These are phyloP conservation scores for Coemansia sp. DNA, from an alignment of 192 early-diverging fungal genomes.

Conservation along the genomic window DNA sequence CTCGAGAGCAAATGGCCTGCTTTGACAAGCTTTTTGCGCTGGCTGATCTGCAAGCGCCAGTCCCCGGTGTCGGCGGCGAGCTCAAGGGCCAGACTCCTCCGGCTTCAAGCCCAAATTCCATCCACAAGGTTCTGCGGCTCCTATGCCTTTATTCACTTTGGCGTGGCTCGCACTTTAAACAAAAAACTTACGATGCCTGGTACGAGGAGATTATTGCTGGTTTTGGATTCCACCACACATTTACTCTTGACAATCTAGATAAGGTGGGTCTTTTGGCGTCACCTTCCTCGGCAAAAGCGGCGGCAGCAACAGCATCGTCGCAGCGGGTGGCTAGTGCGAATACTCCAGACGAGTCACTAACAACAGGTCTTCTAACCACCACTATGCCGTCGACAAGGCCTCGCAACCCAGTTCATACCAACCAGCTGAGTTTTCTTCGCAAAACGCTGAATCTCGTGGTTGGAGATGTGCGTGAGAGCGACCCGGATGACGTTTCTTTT, in stretches of 20 bases:
- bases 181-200: conserved; percentile 80
- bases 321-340: conserved; percentile 1
- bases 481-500: conserved; percentile 85
- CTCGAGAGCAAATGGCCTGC: conserved; percentile 26
- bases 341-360: not conserved
- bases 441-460: conserved; percentile 76
- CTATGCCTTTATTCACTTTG: conserved; percentile 83
- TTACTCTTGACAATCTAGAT: conserved; percentile 80
- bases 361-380: conserved; percentile 17
- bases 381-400: conserved; percentile 28
- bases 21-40: conserved; percentile 88
- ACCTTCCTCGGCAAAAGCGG: conserved; percentile 34
- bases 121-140: conserved; percentile 72
- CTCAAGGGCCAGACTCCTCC: conserved; percentile 14
- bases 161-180: conserved; percentile 74
- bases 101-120: conserved; percentile 26
- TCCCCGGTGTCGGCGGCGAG: conserved; percentile 45
- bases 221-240: conserved; percentile 87
- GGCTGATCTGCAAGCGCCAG: conserved; percentile 72
- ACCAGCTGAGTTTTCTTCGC: conserved; percentile 56
- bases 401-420: conserved; percentile 29
- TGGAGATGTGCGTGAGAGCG: conserved; percentile 82
- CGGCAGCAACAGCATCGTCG: conserved; percentile 42
- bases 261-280: conserved; percentile 65
- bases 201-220: conserved; percentile 84